Base-by-base conservation (phyloP, 257 asterid species). In the Solanum pinnatisectum region DNA sequence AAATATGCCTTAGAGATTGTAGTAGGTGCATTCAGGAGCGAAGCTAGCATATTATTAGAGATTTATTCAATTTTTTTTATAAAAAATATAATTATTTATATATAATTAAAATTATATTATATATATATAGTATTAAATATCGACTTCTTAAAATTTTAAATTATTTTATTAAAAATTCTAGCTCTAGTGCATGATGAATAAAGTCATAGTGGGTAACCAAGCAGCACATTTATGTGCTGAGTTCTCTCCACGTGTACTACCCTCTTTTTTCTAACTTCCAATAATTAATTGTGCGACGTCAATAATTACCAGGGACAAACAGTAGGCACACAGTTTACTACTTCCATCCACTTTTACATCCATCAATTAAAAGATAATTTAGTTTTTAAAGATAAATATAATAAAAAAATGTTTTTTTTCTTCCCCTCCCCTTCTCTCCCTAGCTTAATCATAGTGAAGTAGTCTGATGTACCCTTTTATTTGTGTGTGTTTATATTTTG, bases 61-160 rank as follows among this genome's bases (percentile, higher is more conserved):
- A 7, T 56, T 0, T 18, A 6, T 56, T 18, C 0, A 0, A 52
- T 0, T 40, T 1, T 46, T 0, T 46, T 52, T 52, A 16, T 16
- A 16, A 0, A 16, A 52, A 52, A 15, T 13, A 46, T 16, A 52
- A 16, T 5, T 15, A 49, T 52, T 52, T 52, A 1, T 2, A 52
- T 0, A 52, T 2, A 0, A 52, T 6, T 52, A 16, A 52, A 52
- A 52, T 46, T 46, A 46, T 46, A 46, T 46, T 46, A 44, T 44
- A 44, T 42, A 32, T 32, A 40, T 40, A 10, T 40, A 40, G 3
- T 44, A 42, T 1, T 42, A 46, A 2, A 46, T 44, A 44, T 44
- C 18, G 0, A 13, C 1, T 49, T 49, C 6, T 49, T 5, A 14
- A 12, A 46, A 14, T 14, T 46, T 46, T 14, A 16, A 52, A 16